Base-by-base conservation (phyloP, 306 rosid species). In the Calophaca sinica region DNA sequence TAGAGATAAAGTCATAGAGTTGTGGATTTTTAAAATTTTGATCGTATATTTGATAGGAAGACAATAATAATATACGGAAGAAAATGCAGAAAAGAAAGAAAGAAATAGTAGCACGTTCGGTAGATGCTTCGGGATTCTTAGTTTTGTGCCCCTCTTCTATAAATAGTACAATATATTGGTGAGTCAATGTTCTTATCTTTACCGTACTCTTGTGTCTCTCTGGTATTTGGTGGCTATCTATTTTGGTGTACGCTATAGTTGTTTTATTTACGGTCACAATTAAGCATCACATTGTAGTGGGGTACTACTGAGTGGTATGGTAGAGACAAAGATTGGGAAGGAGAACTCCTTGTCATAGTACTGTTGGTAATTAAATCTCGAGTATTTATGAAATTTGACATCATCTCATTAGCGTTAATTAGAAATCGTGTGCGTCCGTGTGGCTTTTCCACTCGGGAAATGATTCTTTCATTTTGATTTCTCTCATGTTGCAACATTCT, bases 221-320 rank as follows among this genome's bases (percentile, higher is more conserved):
- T 20, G 1, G 26, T 20, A 20, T 20, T 20, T 20, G 26, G 26
- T 20, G 26, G 26, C 26, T 20, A 20, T 20, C 26, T 20, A 20
- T 20, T 20, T 20, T 20, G 0, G 26, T 20, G 26, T 20, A 20
- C 26, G 26, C 26, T 20, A 20, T 20, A n/a, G 26, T 20, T 20
- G 26, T 20, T 20, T 20, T 20, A 36, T 3, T n/a, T n/a, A n/a
- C n/a, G n/a, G n/a, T n/a, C n/a, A n/a, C 6, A 8, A 8, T 53
- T 32, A 50, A 67, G 68, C 51, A 72, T 48, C 51, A 49, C 49
- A 62, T 70, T 74, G 65, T 42, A 20, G 28, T 20, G 26, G 26
- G 26, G 26, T 20, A 20, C 26, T 5, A 45, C 0, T 3, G 12
- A 54, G 59, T 41, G 36, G 33, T 33, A 31, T 28, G 42, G 69